Conservation (phyloP, 495 filamentous ascomycete species). For the Friedmanniomyces endolithicus region DNA sequence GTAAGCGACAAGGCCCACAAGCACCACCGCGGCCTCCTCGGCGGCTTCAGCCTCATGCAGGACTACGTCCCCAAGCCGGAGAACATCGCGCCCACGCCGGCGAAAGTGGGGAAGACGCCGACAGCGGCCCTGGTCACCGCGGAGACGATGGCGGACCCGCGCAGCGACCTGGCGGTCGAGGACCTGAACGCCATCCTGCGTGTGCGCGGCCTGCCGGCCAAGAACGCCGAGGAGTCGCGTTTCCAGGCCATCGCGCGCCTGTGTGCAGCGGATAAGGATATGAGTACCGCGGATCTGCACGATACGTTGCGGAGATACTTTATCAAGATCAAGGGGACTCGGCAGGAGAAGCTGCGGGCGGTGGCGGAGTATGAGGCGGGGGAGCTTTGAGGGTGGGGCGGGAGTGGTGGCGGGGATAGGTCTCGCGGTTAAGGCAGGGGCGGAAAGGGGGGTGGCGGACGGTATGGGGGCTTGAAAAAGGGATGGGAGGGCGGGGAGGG, state of each 20-base stretch:
- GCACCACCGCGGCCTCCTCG: neutral
- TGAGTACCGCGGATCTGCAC: neutral
- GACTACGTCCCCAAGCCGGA: neutral
- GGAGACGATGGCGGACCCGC: slow-evolving; percentile 11
- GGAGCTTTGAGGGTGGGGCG: neutral
- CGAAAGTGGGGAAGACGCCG: neutral
- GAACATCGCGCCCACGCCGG: neutral
- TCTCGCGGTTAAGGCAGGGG: slow-evolving; percentile 4
- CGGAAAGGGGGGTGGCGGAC: slow-evolving; percentile 2
- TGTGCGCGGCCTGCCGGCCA: slow-evolving; percentile 9
- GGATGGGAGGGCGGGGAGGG: no score
- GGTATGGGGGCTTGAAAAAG: no score
- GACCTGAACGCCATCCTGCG: slow-evolving; percentile 15
- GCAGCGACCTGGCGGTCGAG: slow-evolving; percentile 10
- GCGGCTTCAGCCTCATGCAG: neutral
- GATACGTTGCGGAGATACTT: slow-evolving; percentile 11
- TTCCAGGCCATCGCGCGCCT: slow-evolving; percentile 12
- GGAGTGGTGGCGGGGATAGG: neutral
- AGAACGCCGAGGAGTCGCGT: slow-evolving; percentile 1
- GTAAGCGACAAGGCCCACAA: neutral
- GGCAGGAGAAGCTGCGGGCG: slow-evolving; percentile 2
- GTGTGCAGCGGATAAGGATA: slow-evolving; percentile 2
- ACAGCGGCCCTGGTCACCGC: neutral
- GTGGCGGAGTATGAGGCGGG: slow-evolving; percentile 13
- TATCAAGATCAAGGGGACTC: slow-evolving; percentile 6